phyloP scores from a whole-genome alignment of 1,284 basidiomycete species.

The Malassezia japonica region DNA sequence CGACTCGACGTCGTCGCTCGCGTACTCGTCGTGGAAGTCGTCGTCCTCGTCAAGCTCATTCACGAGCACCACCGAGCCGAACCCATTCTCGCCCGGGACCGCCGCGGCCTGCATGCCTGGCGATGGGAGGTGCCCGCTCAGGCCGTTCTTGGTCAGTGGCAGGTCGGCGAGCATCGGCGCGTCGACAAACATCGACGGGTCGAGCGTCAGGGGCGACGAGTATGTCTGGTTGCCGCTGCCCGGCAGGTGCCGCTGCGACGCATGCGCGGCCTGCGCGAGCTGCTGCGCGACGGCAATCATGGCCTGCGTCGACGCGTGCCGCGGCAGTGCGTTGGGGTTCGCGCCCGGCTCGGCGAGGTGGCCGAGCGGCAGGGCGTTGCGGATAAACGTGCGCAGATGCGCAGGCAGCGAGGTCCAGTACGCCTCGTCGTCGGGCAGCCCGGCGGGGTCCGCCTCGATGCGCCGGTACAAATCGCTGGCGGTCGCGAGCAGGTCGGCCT shows the following conservation, averaged over 20 bases:
- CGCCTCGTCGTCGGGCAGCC: conserved; percentile 52
- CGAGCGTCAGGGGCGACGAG: conserved; percentile 28
- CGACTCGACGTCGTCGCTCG: conserved; percentile 28
- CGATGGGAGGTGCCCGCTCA: conserved; percentile 4
- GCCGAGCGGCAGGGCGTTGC: conserved; percentile 53
- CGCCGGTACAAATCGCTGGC: conserved; percentile 46
- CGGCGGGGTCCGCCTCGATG: conserved; percentile 43
- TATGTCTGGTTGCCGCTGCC: background rate
- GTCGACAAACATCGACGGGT: conserved; percentile 43
- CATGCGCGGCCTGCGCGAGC: conserved; percentile 42
- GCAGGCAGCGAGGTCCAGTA: conserved; percentile 57
- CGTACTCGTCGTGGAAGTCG: conserved; percentile 27
- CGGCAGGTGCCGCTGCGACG: conserved; percentile 28
- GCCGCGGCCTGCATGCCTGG: conserved; percentile 7
- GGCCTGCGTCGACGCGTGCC: conserved; percentile 42
- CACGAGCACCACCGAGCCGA: conserved; percentile 39
- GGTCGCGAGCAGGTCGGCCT: conserved; percentile 42
- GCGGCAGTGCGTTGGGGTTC: conserved; percentile 35
- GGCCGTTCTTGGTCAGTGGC: conserved; percentile 21
- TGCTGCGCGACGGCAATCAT: conserved; percentile 49
- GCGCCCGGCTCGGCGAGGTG: conserved; percentile 38
- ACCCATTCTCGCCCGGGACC: background rate
- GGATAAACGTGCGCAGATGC: conserved; percentile 55
- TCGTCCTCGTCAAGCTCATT: conserved; percentile 42
- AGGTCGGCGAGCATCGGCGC: conserved; percentile 21